Conservation (phyloP, 495 filamentous ascomycete species). For the Penicillium steckii region DNA sequence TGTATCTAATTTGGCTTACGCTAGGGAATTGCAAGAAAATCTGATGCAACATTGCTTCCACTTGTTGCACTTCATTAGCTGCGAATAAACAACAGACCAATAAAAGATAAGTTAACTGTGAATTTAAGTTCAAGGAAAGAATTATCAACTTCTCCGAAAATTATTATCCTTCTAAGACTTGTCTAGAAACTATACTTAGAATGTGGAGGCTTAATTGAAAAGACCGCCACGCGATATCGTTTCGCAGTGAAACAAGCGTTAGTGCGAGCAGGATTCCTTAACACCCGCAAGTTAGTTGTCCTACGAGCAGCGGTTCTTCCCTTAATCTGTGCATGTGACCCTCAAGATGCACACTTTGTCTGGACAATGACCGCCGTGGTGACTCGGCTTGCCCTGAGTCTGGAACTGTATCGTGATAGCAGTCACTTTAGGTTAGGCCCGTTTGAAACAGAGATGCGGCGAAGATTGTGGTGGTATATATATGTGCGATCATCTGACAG, state of each 20-base stretch:
- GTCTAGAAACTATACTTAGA: no score
- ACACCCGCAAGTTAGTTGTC: slow-evolving; percentile 59
- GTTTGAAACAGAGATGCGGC: slow-evolving; percentile 17
- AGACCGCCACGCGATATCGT: no score
- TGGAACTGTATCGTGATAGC: slow-evolving; percentile 72
- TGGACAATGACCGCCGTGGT: slow-evolving; percentile 61
- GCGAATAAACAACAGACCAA: no score
- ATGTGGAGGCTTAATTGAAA: no score
- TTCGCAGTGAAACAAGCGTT: slow-evolving; percentile 69
- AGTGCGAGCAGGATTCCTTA: slow-evolving; percentile 62
- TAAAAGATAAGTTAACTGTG: no score
- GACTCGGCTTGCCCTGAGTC: slow-evolving; percentile 64
- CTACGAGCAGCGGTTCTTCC: slow-evolving; percentile 70
- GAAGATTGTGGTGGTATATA: slow-evolving; percentile 13
- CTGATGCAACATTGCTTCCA: no score
- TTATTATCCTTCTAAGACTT: no score
- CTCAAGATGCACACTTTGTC: slow-evolving; percentile 51
- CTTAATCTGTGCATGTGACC: slow-evolving; percentile 51
- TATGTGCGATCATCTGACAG: slow-evolving; percentile 6
- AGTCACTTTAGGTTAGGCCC: slow-evolving; percentile 42
- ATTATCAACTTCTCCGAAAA: no score
- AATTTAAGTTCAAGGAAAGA: no score
- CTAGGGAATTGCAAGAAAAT: no score
- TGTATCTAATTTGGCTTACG: no score
- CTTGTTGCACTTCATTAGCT: no score